A percentile compares a stretch with the other conserved stretches of the same genome.
These are phyloP conservation scores for Nannizziopsis barbatae DNA, from an alignment of 2,329 filamentous ascomycete genomes.

Conservation along the genomic window DNA sequence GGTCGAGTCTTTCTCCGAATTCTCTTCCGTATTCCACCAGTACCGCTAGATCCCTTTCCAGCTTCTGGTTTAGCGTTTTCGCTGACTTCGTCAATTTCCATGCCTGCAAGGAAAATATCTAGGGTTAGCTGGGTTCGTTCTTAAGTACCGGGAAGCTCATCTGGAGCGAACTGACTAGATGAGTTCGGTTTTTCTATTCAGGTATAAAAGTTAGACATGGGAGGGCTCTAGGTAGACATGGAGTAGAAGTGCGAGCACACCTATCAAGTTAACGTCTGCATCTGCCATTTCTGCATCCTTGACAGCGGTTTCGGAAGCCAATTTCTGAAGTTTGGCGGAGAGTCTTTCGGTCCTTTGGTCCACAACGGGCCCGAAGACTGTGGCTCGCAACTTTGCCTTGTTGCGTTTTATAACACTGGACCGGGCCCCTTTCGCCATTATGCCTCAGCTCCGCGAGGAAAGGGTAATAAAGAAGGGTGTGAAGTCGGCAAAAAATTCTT, in stretches of 20 bases:
- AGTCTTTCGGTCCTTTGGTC: conserved; percentile 69
- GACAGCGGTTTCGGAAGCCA: conserved; percentile 56
- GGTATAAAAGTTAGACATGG: no score
- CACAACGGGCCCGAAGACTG: conserved; percentile 75
- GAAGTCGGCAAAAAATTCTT: not conserved
- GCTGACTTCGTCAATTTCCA: conserved; percentile 30
- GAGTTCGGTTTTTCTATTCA: no score
- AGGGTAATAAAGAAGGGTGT: not conserved
- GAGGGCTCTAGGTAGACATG: not conserved
- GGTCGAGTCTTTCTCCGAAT: conserved; percentile 28
- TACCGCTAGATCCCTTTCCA: conserved; percentile 16
- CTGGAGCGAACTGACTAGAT: not conserved
- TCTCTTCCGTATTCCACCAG: conserved; percentile 32
- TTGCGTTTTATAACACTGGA: conserved; percentile 73
- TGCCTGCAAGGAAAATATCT: conserved; percentile 20
- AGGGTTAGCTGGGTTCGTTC: not conserved
- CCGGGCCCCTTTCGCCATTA: conserved; percentile 83
- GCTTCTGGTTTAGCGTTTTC: conserved; percentile 18
- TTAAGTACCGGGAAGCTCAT: not conserved
- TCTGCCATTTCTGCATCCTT: conserved; percentile 37
- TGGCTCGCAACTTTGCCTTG: conserved; percentile 65
- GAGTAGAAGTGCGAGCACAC: conserved; percentile 17
- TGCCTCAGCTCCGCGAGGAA: not conserved
- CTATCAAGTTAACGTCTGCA: conserved; percentile 19
- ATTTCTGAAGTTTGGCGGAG: conserved; percentile 71